A percentile compares a stretch with the other conserved stretches of the same genome.
These are phyloP conservation scores for Fusarium keratoplasticum DNA, from an alignment of 2,329 filamentous ascomycete species.

Conservation along the genomic window DNA sequence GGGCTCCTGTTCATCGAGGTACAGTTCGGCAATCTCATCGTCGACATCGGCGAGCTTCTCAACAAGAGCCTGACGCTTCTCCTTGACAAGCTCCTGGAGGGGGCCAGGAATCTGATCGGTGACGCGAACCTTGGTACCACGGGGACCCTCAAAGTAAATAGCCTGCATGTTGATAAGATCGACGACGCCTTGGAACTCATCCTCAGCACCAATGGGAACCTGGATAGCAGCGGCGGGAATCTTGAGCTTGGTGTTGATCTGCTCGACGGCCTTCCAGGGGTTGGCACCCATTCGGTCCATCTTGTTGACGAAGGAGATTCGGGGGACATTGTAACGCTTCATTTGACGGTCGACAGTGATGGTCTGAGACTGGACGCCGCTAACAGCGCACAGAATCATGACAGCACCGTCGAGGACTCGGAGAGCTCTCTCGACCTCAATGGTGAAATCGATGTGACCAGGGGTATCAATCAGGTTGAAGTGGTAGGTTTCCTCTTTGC, in stretches of 20 bases:
- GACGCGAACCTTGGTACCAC: slow-evolving; percentile 81
- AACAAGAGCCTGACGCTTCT: slow-evolving; percentile 87
- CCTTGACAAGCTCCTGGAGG: slow-evolving; percentile 78
- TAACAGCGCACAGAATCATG: slow-evolving; percentile 98
- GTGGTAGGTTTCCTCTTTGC: slow-evolving; percentile 91
- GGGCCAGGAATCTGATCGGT: slow-evolving; percentile 87
- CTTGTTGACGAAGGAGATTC: slow-evolving; percentile 98
- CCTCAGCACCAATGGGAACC: slow-evolving; percentile 92
- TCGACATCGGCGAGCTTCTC: slow-evolving; percentile 98
- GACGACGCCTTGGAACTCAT: slow-evolving; percentile 91
- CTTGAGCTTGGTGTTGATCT: slow-evolving; percentile 97
- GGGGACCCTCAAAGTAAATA: slow-evolving; percentile 88
- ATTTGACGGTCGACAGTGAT: slow-evolving; percentile 99
- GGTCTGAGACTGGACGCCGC: slow-evolving; percentile 96
- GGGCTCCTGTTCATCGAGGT: slow-evolving; percentile 87
- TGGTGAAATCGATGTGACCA: slow-evolving; percentile 98
- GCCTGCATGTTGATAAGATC: slow-evolving; percentile 93
- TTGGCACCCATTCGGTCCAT: slow-evolving; percentile 99
- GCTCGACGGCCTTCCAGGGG: slow-evolving; percentile 96
- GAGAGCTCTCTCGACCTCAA: slow-evolving; percentile 95
- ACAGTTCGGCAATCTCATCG: slow-evolving; percentile 96
- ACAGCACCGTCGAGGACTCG: slow-evolving; percentile 96
- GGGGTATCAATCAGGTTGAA: slow-evolving; percentile 99
- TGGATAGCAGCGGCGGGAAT: slow-evolving; percentile 93
- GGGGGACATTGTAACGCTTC: slow-evolving; percentile 96